Conservation (phyloP, 2,329 filamentous ascomycete species). For the Aspergillus ochraceus region DNA sequence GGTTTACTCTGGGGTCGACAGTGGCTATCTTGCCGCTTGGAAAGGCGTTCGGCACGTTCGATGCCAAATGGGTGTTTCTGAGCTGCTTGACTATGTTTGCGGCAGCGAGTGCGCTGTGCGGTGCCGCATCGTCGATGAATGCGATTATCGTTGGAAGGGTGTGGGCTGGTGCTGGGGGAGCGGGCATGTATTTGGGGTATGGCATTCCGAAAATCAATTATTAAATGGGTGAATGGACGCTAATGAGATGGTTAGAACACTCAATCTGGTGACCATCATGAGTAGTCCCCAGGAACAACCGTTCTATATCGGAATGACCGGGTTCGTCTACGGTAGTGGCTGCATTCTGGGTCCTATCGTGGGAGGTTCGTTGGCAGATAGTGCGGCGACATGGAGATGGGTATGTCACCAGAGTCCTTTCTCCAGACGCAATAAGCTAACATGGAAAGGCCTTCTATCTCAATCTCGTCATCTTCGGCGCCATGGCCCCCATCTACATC, state of each 20-base stretch:
- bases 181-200: conserved; percentile 33
- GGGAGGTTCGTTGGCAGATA: conserved; percentile 35
- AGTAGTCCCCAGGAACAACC: conserved; percentile 23
- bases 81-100: conserved; percentile 30
- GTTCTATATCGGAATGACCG: conserved; percentile 27
- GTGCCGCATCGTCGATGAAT: conserved; percentile 46
- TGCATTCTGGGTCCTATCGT: conserved; percentile 38
- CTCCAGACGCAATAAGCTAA: too few species aligned
- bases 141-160: conserved; percentile 48
- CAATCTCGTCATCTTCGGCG: conserved; percentile 51
- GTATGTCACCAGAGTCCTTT: background rate
- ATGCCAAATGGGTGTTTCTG: conserved; percentile 47
- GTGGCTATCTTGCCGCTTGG: conserved; percentile 39
- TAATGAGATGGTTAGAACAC: background rate
- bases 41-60: conserved; percentile 45
- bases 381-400: conserved; percentile 30
- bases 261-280: conserved; percentile 5
- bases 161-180: conserved; percentile 35
- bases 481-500: conserved; percentile 43
- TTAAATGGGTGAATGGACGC: background rate
- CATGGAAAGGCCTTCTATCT: conserved; percentile 49
- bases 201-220: conserved; percentile 19
- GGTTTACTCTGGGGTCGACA: conserved; percentile 45
- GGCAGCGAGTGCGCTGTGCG: conserved; percentile 41
- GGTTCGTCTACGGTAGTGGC: conserved; percentile 33